Base-by-base conservation (phyloP, 163 green algal species). In the Chlorella variabilis region DNA sequence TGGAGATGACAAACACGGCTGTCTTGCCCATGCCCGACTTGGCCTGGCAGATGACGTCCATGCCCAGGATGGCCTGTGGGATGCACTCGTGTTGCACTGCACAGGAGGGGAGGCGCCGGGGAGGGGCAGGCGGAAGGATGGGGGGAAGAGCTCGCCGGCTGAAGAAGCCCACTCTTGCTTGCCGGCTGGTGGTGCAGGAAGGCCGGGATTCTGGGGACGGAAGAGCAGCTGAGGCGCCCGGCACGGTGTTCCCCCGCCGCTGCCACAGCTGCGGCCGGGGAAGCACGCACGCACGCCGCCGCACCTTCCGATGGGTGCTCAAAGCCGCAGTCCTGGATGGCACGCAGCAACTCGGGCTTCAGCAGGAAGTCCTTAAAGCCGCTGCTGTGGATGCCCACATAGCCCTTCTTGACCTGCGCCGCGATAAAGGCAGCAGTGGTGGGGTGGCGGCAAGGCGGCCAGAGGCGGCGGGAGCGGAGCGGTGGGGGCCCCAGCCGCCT, bases 11-110 rank as follows among this genome's bases (percentile, higher is more conserved):
- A 86, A 99, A 99, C 17, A 99, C 97, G 15, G 96, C 97, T 3
- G 97, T 99, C 94, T 99, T 99, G 59, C 97, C 97, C 97, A 99
- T 99, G 70, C 97, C 97, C 23, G 94, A 98, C 93, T 99, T 99
- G 38, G 97, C 97, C 87, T 99, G 97, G 87, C 97, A 99, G 18
- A 99, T 91, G 20, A 99, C 93, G 84, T 99, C 97, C 91, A 97
- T 96, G 67, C 97, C 96, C 63, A 98, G 90, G 71, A 99, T 98
- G 56, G 97, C 96, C 84, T 98, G 94, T 17, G 97, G 97, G 83
- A 99, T 99, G 89, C 96, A 99, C 86, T 99, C 93, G 84, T 99
- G 97, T 86, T 99, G 97, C 0, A 99, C 97, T 99, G 94, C 88
- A 18, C 63, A 66, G 38, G 18, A 25, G 27, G 59, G 29, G 42